Evolutionary conservation across 2,329 filamentous ascomycete species (phyloP), one percentile per base, ranked within the genome.

Genomic region (Coniella vitis): DNA sequence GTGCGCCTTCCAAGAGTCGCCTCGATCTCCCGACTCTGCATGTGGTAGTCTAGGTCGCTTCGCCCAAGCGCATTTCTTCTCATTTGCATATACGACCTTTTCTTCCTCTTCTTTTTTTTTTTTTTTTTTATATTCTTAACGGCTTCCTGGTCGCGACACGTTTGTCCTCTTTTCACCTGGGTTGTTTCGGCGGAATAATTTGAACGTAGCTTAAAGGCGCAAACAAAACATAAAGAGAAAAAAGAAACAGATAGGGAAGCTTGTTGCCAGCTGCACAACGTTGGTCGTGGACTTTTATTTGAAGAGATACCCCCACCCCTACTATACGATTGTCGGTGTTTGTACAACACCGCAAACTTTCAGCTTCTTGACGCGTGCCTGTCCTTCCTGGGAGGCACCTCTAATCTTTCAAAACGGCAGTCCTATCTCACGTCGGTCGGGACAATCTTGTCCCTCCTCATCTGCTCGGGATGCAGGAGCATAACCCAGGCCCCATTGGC

Each of bases 401-500:
- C 68, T 72, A 73, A 75, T 79, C 64, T 58, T 70, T 76, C 84
- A 90, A 79, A 79, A 90, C 86, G 86, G 86, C 86, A 76, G 81
- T 87, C 66, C 73, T 89, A 74, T 86, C 85, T 69, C 81, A 84
- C 70, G 75, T 76, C 69, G 73, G 81, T 73, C 81, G 85, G 87
- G 87, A 91, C 86, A 85, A 76, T 69, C 80, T 87, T 75, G 83
- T 88, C 84, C 87, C 85, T 72, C 84, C 85, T 77, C 86, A 90
- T 75, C 77, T 89, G 65, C 82, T 91, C 74, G 83, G 81, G 71
- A 96, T 96, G 90, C 90, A 95, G 80, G 86, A 87, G 70, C 82
- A 88, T 69, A 83, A 50, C 37, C 51, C 87, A 61, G 75, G 76
- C 58, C 74, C 78, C 58, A 75, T 79, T 56, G 76, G 72, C 60